Evolutionary conservation across 306 rosid genomes (phyloP).

Genomic region (Potentilla sterilis): DNA sequence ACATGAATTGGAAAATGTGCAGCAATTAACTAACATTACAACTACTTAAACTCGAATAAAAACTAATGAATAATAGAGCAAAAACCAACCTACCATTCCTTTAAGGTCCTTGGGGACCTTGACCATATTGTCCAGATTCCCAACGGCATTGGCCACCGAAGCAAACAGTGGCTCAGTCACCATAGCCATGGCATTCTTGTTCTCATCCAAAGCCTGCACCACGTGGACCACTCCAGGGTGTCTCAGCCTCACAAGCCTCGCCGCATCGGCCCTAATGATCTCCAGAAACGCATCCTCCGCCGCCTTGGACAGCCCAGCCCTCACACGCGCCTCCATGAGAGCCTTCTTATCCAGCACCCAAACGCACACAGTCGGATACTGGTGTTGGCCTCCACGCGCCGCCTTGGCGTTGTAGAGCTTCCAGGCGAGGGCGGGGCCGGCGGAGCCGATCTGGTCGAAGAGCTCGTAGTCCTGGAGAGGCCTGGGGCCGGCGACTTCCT

Average conservation of each 20-base stretch:
- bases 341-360: slow-evolving; percentile 87
- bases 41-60: background rate
- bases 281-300: slow-evolving; percentile 84
- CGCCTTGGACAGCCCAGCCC: slow-evolving; percentile 68
- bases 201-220: slow-evolving; percentile 95
- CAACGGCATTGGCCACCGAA: slow-evolving; percentile 84
- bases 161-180: slow-evolving; percentile 95
- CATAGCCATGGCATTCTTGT: slow-evolving; percentile 95
- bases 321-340: slow-evolving; percentile 64
- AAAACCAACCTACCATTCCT: slow-evolving; percentile 64
- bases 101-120: slow-evolving; percentile 80
- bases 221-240: slow-evolving; percentile 95
- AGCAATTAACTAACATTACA: background rate
- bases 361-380: slow-evolving; percentile 83
- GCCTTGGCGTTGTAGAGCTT: slow-evolving; percentile 70
- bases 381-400: slow-evolving; percentile 82
- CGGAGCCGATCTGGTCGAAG: slow-evolving; percentile 92
- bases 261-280: slow-evolving; percentile 79
- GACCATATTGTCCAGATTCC: slow-evolving; percentile 59
- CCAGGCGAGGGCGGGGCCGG: slow-evolving; percentile 87
- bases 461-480: slow-evolving; percentile 93
- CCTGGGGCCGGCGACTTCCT: slow-evolving; percentile 96
- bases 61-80: background rate
- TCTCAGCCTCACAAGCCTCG: slow-evolving; percentile 70
- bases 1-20: too few relatives aligned